phyloP scores from a whole-genome alignment of 371 early-diverging fungal species.

The Mortierella sp. region DNA sequence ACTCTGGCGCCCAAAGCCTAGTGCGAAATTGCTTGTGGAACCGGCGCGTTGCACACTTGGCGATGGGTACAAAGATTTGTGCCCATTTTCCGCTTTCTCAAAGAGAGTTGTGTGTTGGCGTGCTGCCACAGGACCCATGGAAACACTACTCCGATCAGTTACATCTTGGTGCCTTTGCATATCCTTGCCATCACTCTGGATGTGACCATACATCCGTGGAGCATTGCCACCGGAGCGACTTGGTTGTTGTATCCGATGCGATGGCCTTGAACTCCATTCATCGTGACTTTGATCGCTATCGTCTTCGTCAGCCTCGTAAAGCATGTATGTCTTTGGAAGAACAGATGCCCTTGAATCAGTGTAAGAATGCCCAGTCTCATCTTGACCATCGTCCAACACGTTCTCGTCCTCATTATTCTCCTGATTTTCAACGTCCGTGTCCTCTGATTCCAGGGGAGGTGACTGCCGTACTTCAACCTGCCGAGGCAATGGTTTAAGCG shows the following conservation, averaged over 20 bases:
- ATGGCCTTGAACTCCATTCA: neutral
- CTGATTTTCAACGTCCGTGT: slow-evolving; percentile 8
- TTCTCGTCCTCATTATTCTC: neutral
- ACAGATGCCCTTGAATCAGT: neutral
- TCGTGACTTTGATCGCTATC: slow-evolving; percentile 24
- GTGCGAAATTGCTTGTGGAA: too few relatives aligned
- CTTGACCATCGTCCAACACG: neutral
- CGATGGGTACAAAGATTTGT: too few relatives aligned
- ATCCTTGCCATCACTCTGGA: neutral
- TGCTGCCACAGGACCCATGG: neutral
- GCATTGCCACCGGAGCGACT: neutral
- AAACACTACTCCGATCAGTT: neutral
- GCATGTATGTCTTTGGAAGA: slow-evolving; percentile 8
- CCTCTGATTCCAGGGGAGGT: slow-evolving; percentile 18
- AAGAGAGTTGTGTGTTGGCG: neutral
- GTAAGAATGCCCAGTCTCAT: neutral
- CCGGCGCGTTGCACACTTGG: too few relatives aligned
- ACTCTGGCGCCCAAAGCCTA: too few relatives aligned
- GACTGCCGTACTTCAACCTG: neutral
- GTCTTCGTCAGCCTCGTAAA: slow-evolving; percentile 33
- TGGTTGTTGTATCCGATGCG: neutral
- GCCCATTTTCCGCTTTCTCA: too few relatives aligned
- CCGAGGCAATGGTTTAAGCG: slow-evolving; percentile 21
- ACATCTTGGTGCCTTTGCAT: neutral
- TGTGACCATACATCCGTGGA: neutral